These are phyloP conservation scores for Drechslerella dactyloides DNA, from an alignment of 2,329 filamentous ascomycete species.

Conservation along the genomic window DNA sequence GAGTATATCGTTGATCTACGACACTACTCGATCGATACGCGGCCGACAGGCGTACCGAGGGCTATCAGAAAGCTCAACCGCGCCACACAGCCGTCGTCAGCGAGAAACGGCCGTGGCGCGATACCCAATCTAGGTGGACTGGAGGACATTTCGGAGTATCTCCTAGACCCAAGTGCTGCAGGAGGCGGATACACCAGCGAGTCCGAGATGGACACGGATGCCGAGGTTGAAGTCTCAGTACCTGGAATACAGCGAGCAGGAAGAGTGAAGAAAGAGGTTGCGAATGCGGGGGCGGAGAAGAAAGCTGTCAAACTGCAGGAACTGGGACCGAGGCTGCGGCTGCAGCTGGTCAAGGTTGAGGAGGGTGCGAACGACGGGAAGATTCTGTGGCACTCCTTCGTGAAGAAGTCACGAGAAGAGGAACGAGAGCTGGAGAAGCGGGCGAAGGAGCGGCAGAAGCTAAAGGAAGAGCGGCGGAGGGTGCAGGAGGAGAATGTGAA, in stretches of 20 bases:
- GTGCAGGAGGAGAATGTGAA: slow-evolving; percentile 90
- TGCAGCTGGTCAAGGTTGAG: slow-evolving; percentile 93
- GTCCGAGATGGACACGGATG: slow-evolving; percentile 90
- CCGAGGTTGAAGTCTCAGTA: slow-evolving; percentile 81
- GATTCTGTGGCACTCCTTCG: slow-evolving; percentile 96
- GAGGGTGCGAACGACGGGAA: slow-evolving; percentile 89
- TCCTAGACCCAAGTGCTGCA: slow-evolving; percentile 78
- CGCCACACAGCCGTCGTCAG: slow-evolving; percentile 59
- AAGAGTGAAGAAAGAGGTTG: slow-evolving; percentile 61
- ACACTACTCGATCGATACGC: slow-evolving; percentile 94
- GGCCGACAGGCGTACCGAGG: slow-evolving; percentile 81
- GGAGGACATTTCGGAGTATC: slow-evolving; percentile 91
- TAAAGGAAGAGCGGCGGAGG: slow-evolving; percentile 81
- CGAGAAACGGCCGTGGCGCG: slow-evolving; percentile 66
- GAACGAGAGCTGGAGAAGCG: slow-evolving; percentile 77
- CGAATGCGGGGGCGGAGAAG: slow-evolving; percentile 59
- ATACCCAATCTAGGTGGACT: slow-evolving; percentile 89
- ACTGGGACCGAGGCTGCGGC: slow-evolving; percentile 84
- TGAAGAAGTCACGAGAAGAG: slow-evolving; percentile 82
- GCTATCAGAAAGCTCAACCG: slow-evolving; percentile 82
- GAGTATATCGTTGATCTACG: slow-evolving; percentile 81
- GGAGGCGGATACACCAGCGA: slow-evolving; percentile 84
- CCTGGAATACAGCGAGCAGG: slow-evolving; percentile 67
- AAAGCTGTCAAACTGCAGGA: slow-evolving; percentile 90
- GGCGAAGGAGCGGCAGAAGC: slow-evolving; percentile 77